phyloP scores from a whole-genome alignment of 2,329 filamentous ascomycete genomes.

The Neocucurbitaria cava region DNA sequence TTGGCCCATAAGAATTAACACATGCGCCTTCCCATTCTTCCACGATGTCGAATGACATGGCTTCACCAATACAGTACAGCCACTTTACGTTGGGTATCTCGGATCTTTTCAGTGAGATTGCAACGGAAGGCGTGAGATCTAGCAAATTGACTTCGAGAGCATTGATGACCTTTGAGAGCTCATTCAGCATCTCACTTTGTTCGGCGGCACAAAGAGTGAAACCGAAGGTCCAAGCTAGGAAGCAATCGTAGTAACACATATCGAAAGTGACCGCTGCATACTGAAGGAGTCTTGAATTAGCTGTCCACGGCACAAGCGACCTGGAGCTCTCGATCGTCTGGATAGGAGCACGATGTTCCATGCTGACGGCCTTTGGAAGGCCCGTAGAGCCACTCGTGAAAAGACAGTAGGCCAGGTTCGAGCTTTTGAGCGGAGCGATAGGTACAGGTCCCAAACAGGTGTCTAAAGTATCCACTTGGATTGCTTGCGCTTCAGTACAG shows the following conservation, averaged over 20 bases:
- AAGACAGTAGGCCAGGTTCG: constrained; percentile 51
- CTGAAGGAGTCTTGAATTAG: constrained; percentile 49
- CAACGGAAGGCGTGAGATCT: constrained; percentile 54
- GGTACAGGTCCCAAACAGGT: constrained; percentile 29
- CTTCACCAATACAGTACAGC: constrained; percentile 55
- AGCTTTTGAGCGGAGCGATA: constrained; percentile 19
- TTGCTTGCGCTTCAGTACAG: constrained; percentile 5
- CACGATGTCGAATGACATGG: constrained; percentile 50
- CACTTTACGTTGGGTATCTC: constrained; percentile 49
- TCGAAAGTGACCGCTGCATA: constrained; percentile 54
- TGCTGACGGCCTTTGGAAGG: constrained; percentile 52
- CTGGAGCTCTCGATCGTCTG: constrained; percentile 52
- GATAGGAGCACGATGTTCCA: constrained; percentile 51
- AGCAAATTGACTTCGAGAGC: constrained; percentile 46
- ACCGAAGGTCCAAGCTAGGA: constrained; percentile 54
- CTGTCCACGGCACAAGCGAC: constrained; percentile 48
- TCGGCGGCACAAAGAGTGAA: constrained; percentile 53
- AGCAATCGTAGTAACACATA: constrained; percentile 58
- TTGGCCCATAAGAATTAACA: constrained; percentile 55
- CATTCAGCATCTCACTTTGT: constrained; percentile 48
- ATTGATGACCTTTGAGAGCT: constrained; percentile 46
- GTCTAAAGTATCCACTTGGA: constrained; percentile 26
- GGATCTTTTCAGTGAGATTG: constrained; percentile 39
- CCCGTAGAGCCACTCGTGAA: constrained; percentile 56
- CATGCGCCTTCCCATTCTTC: constrained; percentile 49